phyloP scores from a whole-genome alignment of 2,329 filamentous ascomycete genomes.

The Penicillium hordei region DNA sequence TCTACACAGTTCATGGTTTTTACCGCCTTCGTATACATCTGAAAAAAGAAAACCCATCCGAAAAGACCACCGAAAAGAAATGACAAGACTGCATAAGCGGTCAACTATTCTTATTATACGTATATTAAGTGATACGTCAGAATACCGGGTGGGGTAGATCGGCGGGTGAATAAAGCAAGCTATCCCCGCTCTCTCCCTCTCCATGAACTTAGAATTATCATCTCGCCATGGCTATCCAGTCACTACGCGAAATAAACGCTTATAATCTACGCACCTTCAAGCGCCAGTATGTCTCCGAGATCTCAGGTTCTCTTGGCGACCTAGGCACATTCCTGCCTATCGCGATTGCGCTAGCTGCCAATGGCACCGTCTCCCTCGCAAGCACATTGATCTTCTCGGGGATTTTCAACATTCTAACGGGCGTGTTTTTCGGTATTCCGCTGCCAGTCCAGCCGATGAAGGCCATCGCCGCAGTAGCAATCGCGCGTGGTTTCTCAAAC shows the following conservation, averaged over 20 bases:
- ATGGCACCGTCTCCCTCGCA: conserved; percentile 75
- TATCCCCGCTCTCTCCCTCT: not conserved
- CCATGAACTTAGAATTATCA: not conserved
- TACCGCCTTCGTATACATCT: too few relatives aligned
- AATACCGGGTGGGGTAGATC: conserved; percentile 11
- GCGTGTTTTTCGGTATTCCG: conserved; percentile 79
- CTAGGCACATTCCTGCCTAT: conserved; percentile 86
- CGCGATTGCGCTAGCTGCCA: conserved; percentile 78
- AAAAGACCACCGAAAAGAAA: too few relatives aligned
- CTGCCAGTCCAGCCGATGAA: conserved; percentile 87
- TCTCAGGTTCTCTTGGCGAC: conserved; percentile 86
- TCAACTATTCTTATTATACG: too few relatives aligned
- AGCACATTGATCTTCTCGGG: conserved; percentile 87
- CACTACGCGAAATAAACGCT: conserved; percentile 31
- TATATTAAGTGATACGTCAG: too few relatives aligned
- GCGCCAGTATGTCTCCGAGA: conserved; percentile 64
- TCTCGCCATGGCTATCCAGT: conserved; percentile 25
- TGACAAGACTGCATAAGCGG: too few relatives aligned
- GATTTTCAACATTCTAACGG: conserved; percentile 80
- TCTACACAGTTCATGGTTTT: too few relatives aligned
- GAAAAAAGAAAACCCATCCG: too few relatives aligned
- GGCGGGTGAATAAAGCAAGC: conserved; percentile 6
- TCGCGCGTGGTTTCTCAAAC: conserved; percentile 65
- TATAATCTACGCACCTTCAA: conserved; percentile 60
- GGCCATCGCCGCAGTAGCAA: conserved; percentile 89